Percentiles rank a stretch among this genome's conserved stretches.
phyloP scores from a whole-genome alignment of 352 stramenopile species.

The Phytophthora chlamydospora region DNA sequence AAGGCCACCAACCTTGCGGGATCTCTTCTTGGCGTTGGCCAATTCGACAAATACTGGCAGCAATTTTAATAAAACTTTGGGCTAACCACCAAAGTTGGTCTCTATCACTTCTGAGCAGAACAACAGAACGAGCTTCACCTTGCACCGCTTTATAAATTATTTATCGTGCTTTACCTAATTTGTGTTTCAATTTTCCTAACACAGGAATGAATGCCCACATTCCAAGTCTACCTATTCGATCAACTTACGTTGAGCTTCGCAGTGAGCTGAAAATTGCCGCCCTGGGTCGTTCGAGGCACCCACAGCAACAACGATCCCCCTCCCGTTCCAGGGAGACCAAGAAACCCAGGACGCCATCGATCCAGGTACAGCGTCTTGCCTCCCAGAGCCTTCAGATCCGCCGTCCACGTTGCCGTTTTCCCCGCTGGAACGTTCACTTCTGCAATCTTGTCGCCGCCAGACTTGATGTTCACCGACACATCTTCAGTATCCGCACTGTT shows the following conservation, averaged over 20 bases:
- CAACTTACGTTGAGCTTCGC: conserved; percentile 28
- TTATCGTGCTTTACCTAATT: too few relatives aligned
- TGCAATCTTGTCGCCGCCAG: conserved; percentile 31
- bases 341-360: conserved; percentile 39
- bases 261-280: conserved; percentile 23
- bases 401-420: conserved; percentile 29
- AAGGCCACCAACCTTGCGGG: too few relatives aligned
- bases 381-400: conserved; percentile 29
- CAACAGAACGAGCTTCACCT: too few relatives aligned
- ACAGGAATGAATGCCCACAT: too few relatives aligned
- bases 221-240: background rate
- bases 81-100: too few relatives aligned
- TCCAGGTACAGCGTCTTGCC: conserved; percentile 48
- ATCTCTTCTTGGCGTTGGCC: too few relatives aligned
- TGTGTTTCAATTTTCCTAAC: too few relatives aligned
- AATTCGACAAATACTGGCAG: too few relatives aligned
- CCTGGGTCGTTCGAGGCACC: conserved; percentile 26
- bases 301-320: conserved; percentile 40
- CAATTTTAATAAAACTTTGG: too few relatives aligned
- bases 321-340: conserved; percentile 34
- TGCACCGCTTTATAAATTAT: too few relatives aligned
- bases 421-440: conserved; percentile 31
- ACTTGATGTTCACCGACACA: conserved; percentile 42
- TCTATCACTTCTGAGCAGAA: too few relatives aligned
- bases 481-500: conserved; percentile 33